Evolutionary conservation across 305 asterid genomes (phyloP), one percentile per base, ranked within the genome.

Genomic region (Solanum hybrid): DNA sequence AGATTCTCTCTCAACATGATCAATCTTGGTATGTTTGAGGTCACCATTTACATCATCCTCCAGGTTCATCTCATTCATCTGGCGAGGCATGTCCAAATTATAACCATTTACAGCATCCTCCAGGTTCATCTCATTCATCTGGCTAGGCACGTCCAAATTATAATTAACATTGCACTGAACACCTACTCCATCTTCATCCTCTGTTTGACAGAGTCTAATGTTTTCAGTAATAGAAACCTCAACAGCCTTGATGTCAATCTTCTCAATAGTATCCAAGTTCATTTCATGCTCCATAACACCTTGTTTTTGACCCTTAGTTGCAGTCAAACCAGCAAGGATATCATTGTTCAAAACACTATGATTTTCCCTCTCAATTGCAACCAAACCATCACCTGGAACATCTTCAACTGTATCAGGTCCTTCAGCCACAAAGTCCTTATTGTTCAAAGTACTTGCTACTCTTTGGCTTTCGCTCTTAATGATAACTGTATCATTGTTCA

Each of bases 241-340:
- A 80, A 36, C 86, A 89, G 88, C 76, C 72, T 85, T 75, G 81
- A 86, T 90, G 88, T 82, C 93, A 88, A 51, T 92, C 81, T 37
- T 45, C 42, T 45, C 32, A 77, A 38, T 56, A 91, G 89, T 73
- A 36, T 76, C 69, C 81, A 40, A 80, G 88, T 45, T 88, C 90
- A 51, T 88, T 90, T 64, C 91, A 34, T 88, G 73, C 80, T 90
- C 89, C 87, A 88, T 73, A 78, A 87, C 92, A 86, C 77, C 92
- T 88, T 51, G 80, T 34, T 56, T n/a, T 85, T 85, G n/a, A 85
- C 76, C 24, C n/a, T 32, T 12, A 31, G 64, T 22, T 32, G 88
- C 88, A 56, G 72, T 45, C 76, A 51, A 84, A 17, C 73, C 40
- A 84, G 13, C 40, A 17, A n/a, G 19, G 29, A 56, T 69, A 31